Conservation (phyloP, 2,329 filamentous ascomycete genomes). For the Fusarium pseudonygamai region DNA sequence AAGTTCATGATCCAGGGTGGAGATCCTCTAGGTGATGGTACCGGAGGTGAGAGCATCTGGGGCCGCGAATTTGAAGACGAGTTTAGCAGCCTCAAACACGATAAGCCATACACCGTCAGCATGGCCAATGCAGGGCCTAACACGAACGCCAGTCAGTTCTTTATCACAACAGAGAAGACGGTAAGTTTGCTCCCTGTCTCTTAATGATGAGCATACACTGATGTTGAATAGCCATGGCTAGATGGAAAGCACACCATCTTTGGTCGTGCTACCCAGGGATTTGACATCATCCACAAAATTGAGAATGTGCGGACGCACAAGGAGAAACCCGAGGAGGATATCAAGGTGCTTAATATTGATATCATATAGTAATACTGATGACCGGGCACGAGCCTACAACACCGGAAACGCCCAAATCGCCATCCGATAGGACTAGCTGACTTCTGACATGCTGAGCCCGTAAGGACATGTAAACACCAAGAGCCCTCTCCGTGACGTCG, state of each 20-base stretch:
- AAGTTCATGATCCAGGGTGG: slow-evolving; percentile 99
- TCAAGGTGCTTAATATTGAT: slow-evolving; percentile 94
- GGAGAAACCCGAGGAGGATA: slow-evolving; percentile 96
- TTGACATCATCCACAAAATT: slow-evolving; percentile 96
- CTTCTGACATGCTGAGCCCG: not conserved
- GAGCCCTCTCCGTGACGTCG: not conserved
- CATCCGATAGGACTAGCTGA: not conserved
- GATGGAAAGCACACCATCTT: slow-evolving; percentile 98
- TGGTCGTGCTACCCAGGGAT: slow-evolving; percentile 85
- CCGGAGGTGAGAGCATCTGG: slow-evolving; percentile 91
- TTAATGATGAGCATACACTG: not conserved
- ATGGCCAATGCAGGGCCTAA: slow-evolving; percentile 98
- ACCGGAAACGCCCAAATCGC: not conserved
- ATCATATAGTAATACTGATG: slow-evolving; percentile 52
- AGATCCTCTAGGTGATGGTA: slow-evolving; percentile 90
- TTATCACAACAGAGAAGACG: slow-evolving; percentile 97
- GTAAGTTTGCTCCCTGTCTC: slow-evolving; percentile 57
- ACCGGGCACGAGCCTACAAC: not conserved
- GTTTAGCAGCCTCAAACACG: slow-evolving; percentile 89
- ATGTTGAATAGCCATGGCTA: slow-evolving; percentile 76
- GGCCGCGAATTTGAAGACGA: slow-evolving; percentile 95
- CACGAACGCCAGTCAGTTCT: slow-evolving; percentile 97
- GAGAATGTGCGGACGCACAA: slow-evolving; percentile 87
- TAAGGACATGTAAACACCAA: not conserved
- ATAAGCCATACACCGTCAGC: slow-evolving; percentile 94